phyloP scores from a whole-genome alignment of 2,329 filamentous ascomycete species.

The Trichophaea hybrida region DNA sequence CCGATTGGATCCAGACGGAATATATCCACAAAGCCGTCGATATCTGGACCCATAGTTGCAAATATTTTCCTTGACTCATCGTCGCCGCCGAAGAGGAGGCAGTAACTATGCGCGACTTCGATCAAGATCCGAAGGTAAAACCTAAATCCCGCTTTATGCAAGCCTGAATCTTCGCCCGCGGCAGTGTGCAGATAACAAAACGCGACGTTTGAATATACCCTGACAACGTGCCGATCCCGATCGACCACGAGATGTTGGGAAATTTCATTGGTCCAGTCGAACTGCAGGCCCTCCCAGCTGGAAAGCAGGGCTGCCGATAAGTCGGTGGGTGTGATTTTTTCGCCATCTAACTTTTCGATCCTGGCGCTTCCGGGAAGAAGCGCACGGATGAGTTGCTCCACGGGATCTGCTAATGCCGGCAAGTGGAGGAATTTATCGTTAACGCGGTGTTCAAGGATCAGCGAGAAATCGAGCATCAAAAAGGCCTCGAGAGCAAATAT shows the following conservation, averaged over 20 bases:
- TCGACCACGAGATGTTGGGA: constrained; percentile 2
- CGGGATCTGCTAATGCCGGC: neutral
- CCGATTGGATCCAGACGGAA: neutral
- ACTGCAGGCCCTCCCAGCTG: constrained; percentile 1
- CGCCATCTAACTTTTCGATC: no score
- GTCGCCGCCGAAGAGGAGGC: constrained; percentile 5
- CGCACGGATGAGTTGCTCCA: neutral
- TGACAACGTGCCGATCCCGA: neutral
- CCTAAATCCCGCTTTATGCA: constrained; percentile 5
- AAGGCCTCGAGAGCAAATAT: constrained; percentile 7
- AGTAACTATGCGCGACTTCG: constrained; percentile 5
- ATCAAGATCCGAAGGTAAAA: neutral
- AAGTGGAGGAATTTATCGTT: neutral
- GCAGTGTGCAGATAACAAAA: constrained; percentile 4
- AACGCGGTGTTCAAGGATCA: neutral
- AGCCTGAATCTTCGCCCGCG: neutral
- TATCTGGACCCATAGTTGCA: neutral
- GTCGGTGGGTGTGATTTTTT: neutral
- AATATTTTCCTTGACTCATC: neutral
- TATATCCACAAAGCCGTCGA: constrained; percentile 3
- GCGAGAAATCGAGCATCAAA: constrained; percentile 6
- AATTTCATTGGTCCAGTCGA: constrained; percentile 6
- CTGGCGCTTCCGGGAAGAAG: neutral
- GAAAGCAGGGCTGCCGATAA: constrained; percentile 3
- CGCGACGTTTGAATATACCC: constrained; percentile 4